Conservation (phyloP, 345 rosid genomes). For the Camelina laxa region DNA sequence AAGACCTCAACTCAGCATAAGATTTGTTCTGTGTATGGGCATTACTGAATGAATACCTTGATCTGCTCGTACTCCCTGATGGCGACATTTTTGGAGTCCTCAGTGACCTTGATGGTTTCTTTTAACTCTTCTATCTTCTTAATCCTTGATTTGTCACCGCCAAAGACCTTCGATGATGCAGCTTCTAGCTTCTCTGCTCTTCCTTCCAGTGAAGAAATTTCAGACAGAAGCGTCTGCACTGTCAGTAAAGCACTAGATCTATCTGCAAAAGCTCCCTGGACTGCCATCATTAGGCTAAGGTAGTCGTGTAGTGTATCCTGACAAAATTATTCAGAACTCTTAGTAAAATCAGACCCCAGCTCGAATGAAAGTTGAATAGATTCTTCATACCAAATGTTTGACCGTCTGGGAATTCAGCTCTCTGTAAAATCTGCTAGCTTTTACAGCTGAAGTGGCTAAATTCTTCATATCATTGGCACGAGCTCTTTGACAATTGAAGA, state of each 20-base stretch:
- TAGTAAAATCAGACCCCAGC: neutral
- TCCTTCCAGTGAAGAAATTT: constrained; percentile 66
- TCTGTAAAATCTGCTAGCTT: constrained; percentile 95
- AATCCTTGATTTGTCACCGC: constrained; percentile 95
- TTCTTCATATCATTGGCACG: constrained; percentile 89
- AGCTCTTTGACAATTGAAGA: constrained; percentile 68
- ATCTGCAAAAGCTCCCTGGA: constrained; percentile 87
- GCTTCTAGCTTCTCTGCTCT: constrained; percentile 93
- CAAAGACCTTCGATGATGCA: constrained; percentile 93
- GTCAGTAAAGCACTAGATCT: constrained; percentile 88
- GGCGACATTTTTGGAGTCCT: constrained; percentile 88
- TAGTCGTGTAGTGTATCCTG: constrained; percentile 95
- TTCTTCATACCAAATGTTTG: constrained; percentile 75
- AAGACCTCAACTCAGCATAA: neutral
- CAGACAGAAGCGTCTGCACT: constrained; percentile 89
- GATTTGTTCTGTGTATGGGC: neutral
- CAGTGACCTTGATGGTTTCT: constrained; percentile 77
- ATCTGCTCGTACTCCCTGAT: constrained; percentile 85
- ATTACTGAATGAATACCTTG: constrained; percentile 57
- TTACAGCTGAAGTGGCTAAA: constrained; percentile 92
- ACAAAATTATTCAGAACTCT: constrained; percentile 10
- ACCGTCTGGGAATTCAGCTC: constrained; percentile 87
- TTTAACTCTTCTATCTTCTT: constrained; percentile 86
- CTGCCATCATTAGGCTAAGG: constrained; percentile 88
- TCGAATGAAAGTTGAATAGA: neutral